Evolutionary conservation across 169 alveolate genomes (phyloP), one percentile per base, ranked within the genome.

Genomic region (Plasmodium knowlesi): DNA sequence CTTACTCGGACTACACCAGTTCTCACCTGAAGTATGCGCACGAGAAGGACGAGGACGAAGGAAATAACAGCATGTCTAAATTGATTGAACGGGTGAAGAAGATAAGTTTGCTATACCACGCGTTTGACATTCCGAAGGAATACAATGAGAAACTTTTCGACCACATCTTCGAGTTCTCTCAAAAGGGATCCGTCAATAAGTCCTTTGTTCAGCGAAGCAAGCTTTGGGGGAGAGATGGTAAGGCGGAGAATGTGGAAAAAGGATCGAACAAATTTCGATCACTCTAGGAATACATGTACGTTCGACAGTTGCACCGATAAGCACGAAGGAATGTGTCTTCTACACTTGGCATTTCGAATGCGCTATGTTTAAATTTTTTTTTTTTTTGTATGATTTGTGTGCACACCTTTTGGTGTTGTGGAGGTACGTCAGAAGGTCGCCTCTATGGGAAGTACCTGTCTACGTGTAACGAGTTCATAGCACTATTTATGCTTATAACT

Each of bases 121-220:
- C 57, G 4, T 89, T 89, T 50, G 82, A 89, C 53, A 57, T 89
- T 39, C 85, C 94, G 37, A 78, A 89, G 54, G 61, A 57, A 46
- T 78, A 78, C 82, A 89, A 89, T 79, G 94, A 89, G 6, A 89
- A 89, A 50, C 37, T 89, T 28, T 89, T 89, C 53, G 25, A 79
- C 32, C 28, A 39, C 34, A 89, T 89, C 70, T 89, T 61, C 46
- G 67, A 70, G 43, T 79, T 78, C 28, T 85, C 74, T 25, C 50
- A 79, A 37, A 5, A 57, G 39, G 81, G 2, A 22, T 50, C 94
- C 5, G 22, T 54, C 34, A 39, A 79, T 79, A 73, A 79, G 30
- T 61, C 74, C 25, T 89, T 89, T 34, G 89, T 89, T 89, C 71
- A 79, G 76, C 80, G 73, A 50, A 46, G 89, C 32, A 22, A 80